These are phyloP conservation scores for Corynascus novoguineensis DNA, from an alignment of 495 filamentous ascomycete genomes.

Conservation along the genomic window DNA sequence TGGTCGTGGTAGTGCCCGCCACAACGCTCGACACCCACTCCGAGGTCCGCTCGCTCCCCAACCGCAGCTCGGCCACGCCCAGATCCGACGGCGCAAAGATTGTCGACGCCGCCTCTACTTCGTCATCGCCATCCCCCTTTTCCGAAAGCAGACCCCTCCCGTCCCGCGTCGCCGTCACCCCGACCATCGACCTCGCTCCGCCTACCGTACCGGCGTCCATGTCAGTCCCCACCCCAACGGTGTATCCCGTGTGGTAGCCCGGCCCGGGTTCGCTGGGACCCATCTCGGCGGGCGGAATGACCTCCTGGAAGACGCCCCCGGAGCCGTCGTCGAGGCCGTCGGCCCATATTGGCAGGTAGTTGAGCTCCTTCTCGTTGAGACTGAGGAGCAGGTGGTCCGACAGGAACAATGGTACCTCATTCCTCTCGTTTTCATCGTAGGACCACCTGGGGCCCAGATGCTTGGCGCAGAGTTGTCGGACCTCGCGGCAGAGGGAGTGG, in stretches of 20 bases:
- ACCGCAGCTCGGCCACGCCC: constrained; percentile 14
- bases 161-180: no score
- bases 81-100: constrained; percentile 22
- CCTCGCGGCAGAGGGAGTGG: neutral
- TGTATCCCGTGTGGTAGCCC: constrained; percentile 40
- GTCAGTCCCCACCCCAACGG: constrained; percentile 18
- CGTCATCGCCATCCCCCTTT: no score
- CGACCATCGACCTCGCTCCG: neutral
- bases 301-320: constrained; percentile 40
- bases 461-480: neutral
- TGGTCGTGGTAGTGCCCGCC: neutral
- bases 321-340: constrained; percentile 43
- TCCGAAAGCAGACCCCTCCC: no score
- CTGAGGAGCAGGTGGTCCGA: constrained; percentile 31
- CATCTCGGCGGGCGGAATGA: constrained; percentile 35
- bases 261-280: constrained; percentile 43
- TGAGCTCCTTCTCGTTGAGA: constrained; percentile 35
- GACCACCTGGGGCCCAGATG: neutral
- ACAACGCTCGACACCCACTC: no score
- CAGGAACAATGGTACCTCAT: constrained; percentile 23
- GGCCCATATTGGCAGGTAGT: constrained; percentile 44
- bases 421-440: neutral
- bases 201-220: neutral
- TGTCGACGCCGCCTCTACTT: neutral
- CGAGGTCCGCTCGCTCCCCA: neutral